A percentile compares a stretch with the other conserved stretches of the same genome.
These are phyloP conservation scores for Xylaria palmicola DNA, from an alignment of 495 filamentous ascomycete species.

Conservation along the genomic window DNA sequence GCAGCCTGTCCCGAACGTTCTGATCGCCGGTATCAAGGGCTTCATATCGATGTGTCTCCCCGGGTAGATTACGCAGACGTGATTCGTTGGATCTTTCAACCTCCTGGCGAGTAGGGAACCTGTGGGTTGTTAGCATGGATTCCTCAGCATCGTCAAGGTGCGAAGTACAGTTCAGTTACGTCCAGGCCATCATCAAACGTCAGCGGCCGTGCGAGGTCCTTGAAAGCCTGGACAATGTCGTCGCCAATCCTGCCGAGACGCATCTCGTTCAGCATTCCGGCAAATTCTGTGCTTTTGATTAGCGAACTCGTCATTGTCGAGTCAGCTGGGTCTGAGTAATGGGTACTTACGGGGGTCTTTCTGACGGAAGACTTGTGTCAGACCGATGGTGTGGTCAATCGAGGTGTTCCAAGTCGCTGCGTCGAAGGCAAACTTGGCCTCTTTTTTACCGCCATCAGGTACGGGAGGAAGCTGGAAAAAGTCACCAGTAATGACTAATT, in stretches of 20 bases:
- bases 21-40: slow-evolving; percentile 77
- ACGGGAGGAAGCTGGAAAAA: slow-evolving; percentile 98
- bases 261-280: slow-evolving; percentile 96
- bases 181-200: slow-evolving; percentile 73
- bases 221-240: slow-evolving; percentile 69
- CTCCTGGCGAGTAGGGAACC: slow-evolving; percentile 86
- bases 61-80: slow-evolving; percentile 69
- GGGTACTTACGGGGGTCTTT: slow-evolving; percentile 71
- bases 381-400: slow-evolving; percentile 91
- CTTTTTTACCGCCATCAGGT: slow-evolving; percentile 61
- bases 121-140: slow-evolving; percentile 37
- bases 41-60: slow-evolving; percentile 64
- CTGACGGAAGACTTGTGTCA: slow-evolving; percentile 96
- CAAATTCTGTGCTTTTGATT: slow-evolving; percentile 60
- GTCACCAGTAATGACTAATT: slow-evolving; percentile 92
- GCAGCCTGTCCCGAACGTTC: slow-evolving; percentile 67
- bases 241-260: slow-evolving; percentile 75
- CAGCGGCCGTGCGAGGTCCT: slow-evolving; percentile 65
- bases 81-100: slow-evolving; percentile 81
- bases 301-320: slow-evolving; percentile 15
- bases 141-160: neutral
- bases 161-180: slow-evolving; percentile 73
- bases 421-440: slow-evolving; percentile 87
- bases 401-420: slow-evolving; percentile 87
- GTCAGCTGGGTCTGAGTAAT: neutral